Base-by-base conservation (phyloP, 2,329 filamentous ascomycete genomes). In the Exophiala calicioides region DNA sequence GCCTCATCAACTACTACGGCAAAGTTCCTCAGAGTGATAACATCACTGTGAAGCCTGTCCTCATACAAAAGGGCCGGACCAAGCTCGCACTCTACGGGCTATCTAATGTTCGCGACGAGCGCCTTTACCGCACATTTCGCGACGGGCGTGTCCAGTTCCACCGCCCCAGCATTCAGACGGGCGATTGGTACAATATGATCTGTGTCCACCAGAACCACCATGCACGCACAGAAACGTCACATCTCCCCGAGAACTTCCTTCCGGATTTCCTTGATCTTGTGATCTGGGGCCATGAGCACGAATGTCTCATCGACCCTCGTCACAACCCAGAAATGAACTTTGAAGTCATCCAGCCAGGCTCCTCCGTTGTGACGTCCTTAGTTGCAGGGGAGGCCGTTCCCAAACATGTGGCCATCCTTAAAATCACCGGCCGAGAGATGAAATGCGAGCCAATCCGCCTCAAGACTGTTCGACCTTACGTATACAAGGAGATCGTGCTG, bases 231-330 rank as follows among this genome's bases (percentile, higher is more conserved):
- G 82, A 90, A 13, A 97, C 91, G 0, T 85, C 88, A n/a, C 97
- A 95, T 62, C 77, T 98, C 0, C 91, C 94, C 0, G 94, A 98
- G 62, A 89, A 86, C 59, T 93, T 96, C 60, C 74, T 98, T 0
- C 94, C 93, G 0, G 84, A 89, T 13, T 97, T 94, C 71, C 73
- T 98, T 54, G 86, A 98, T 62, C 76, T 98, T 3, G 82, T 98
- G 0, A 79, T 98, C 39, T 98, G 93, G 93, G 93, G 93, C 3
- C 93, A 98, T 61, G 93, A 98, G 67, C 93, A 98, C 63, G 91
- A 98, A 66, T 98, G 93, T 62, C 66, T 91, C 5, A 95, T 98
- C 55, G 84, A 95, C 33, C 93, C 93, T 0, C 73, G 75, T 1
- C 75, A 82, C 35, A 98, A 97, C 59, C 81, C 86, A 0, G 89